Conservation (phyloP, 352 stramenopile genomes). For the Pythium apleroticum region DNA sequence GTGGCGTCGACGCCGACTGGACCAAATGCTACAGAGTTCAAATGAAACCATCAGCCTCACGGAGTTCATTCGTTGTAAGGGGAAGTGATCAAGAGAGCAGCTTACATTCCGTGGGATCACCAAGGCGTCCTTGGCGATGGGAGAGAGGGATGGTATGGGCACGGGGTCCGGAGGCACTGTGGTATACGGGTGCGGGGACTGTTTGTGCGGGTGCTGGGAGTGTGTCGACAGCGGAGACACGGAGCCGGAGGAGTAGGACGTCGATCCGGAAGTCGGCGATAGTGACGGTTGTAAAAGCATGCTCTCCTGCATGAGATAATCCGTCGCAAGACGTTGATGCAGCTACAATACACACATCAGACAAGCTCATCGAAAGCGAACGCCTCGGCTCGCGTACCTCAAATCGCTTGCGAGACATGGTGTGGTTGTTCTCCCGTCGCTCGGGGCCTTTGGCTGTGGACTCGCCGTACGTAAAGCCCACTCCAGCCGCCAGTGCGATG, state of each 20-base stretch:
- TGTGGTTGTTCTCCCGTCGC: slow-evolving; percentile 37
- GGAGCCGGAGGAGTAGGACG: background rate
- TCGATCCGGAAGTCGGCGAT: slow-evolving; percentile 3
- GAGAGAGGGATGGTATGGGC: slow-evolving; percentile 15
- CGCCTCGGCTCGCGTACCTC: slow-evolving; percentile 52
- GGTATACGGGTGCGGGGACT: slow-evolving; percentile 20
- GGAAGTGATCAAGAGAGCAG: background rate
- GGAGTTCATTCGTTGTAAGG: no score
- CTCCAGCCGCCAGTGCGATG: slow-evolving; percentile 39
- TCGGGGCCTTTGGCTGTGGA: slow-evolving; percentile 40
- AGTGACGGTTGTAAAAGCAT: slow-evolving; percentile 2
- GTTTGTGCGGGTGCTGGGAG: slow-evolving; percentile 12
- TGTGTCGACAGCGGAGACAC: slow-evolving; percentile 12
- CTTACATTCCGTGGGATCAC: slow-evolving; percentile 25
- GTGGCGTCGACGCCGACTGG: slow-evolving; percentile 17
- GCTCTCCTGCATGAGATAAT: slow-evolving; percentile 42
- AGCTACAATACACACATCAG: no score
- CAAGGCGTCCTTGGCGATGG: slow-evolving; percentile 19
- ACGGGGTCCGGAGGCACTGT: slow-evolving; percentile 22
- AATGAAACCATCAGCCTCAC: background rate
- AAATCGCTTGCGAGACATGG: slow-evolving; percentile 72
- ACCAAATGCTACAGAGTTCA: slow-evolving; percentile 10
- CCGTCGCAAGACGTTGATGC: slow-evolving; percentile 53
- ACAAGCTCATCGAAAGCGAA: no score
- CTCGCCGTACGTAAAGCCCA: slow-evolving; percentile 46